Base-by-base conservation (phyloP, 768 basidiomycete species). In the Tulasnella sp. region DNA sequence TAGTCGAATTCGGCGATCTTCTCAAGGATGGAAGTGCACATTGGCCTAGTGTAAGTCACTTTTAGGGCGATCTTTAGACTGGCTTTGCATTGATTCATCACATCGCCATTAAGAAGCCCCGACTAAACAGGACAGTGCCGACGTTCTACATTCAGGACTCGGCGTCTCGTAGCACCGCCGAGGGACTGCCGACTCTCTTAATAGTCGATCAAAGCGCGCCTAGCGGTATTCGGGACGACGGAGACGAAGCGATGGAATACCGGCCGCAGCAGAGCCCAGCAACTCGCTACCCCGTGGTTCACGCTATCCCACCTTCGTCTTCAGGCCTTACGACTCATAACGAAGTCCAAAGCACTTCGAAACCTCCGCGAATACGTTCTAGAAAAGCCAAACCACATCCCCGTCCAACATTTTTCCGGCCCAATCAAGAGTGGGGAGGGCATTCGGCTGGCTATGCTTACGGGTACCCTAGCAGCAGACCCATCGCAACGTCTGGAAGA, bases 401-500 rank as follows among this genome's bases (percentile, higher is more conserved):
- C 42, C 75, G 79, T 72, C 79, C 81, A 19, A 45, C 79, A 6
- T 83, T 83, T 78, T 83, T 81, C 80, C 73, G 82, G 52, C 81
- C 82, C 3, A 45, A 77, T 68, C 76, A 71, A 37, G 79, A 79
- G 45, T 79, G 80, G 80, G 81, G 81, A 7, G 81, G 81, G 31
- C 81, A 81, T 78, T 79, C 78, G 54, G 42, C 71, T 22, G 83
- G 82, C 1, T 83, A 83, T 74, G 82, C 81, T 14, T 77, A 81
- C 78, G 82, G 83, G 14, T 83, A 81, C 75, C 72, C 78, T 5
- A 80, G 81, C 19, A 83, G 83, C 69, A 70, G 36, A 70, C 69
- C 69, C 7, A 29, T 64, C 0, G 11, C 58, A 64, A 64, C 25
- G 58, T 64, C 58, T 64, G 58, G 58, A 64, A 64, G 58, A 7